Base-by-base conservation (phyloP, 2,329 filamentous ascomycete species). In the Botrytis deweyae region DNA sequence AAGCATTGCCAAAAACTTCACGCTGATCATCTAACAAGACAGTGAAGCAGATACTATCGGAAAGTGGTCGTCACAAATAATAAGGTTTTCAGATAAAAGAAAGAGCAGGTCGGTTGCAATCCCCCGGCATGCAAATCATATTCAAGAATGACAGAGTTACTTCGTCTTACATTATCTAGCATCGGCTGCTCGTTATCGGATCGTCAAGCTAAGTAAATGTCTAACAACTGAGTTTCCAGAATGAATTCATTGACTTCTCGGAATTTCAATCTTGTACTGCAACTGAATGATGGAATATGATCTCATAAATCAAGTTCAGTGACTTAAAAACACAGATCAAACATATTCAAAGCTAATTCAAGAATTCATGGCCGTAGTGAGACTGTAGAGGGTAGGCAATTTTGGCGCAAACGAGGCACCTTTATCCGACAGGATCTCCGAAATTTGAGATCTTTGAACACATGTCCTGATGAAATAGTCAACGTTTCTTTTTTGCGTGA, bases 401-500 rank as follows among this genome's bases (percentile, higher is more conserved):
- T 55, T 16, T 16, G 25, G 25, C 25, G 49, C 5, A 55, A 55
- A 12, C 49, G 5, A 55, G 49, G 12, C 25, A n/a, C 25, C 49
- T 55, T 55, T n/a, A 49, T 10, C 20, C 20, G 3, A 22, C 8
- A 10, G 20, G 8, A 49, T 25, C 20, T 25, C 46, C 0, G 20
- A 16, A 52, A 5, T n/a, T 52, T n/a, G 25, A 55, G 12, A 55
- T 55, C 1, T 3, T 16, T 55, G 2, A 6, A 16, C 14, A n/a
- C 0, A 5, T n/a, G 5, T n/a, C 12, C 6, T 55, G 25, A n/a
- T 10, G 5, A 55, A n/a, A 55, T 8, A 12, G 0, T n/a, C 6
- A 52, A 25, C 4, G 12, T n/a, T 1, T 16, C 12, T 52, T n/a
- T 12, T n/a, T n/a, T 55, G 49, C 49, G 25, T 8, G 4, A 7